Evolutionary conservation across 2,329 filamentous ascomycete genomes (phyloP), one percentile per base, ranked within the genome.

Genomic region (Triangularia setosa): DNA sequence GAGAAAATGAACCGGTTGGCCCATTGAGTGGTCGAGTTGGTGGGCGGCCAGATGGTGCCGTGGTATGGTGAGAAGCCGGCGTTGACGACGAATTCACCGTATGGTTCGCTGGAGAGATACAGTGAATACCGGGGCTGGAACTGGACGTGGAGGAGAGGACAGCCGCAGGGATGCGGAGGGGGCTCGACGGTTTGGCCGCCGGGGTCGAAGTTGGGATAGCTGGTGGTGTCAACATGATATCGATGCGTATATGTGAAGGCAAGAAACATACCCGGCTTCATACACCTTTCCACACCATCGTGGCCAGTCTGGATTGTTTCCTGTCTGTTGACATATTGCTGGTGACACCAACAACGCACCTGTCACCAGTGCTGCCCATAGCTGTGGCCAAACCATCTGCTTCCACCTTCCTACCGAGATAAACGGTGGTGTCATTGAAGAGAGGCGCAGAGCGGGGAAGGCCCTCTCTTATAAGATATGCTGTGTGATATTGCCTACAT

Each of bases 201-300:
- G 0, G 80, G 80, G 30, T 81, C 75, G 64, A 80, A 82, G 58
- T 75, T 76, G 0, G 78, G 76, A 62, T 75, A 74, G 44, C 75
- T 76, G 52, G 1, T 4, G 4, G 2, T 7, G 5, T 58, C 16
- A 64, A 9, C 6, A 18, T 18, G 3, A 24, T 5, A 12, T 14
- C 11, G 24, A 9, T 27, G 8, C 12, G 28, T 3, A n/a, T 23
- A 33, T 8, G 25, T 3, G 23, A 27, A 14, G 28, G 12, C 1
- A 1, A 7, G 4, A 8, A 0, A 66, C 65, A 35, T 72, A 81
- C 72, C 78, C 77, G 6, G 76, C 65, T 67, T 81, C 67, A 67
- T 82, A 81, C 4, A 77, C 79, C 61, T 81, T 82, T 18, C 80
- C 80, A 64, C 80, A 82, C 80, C 79, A 81, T 54, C 79, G 73